Conservation (phyloP, 2,329 filamentous ascomycete species). For the Beauveria caledonica region DNA sequence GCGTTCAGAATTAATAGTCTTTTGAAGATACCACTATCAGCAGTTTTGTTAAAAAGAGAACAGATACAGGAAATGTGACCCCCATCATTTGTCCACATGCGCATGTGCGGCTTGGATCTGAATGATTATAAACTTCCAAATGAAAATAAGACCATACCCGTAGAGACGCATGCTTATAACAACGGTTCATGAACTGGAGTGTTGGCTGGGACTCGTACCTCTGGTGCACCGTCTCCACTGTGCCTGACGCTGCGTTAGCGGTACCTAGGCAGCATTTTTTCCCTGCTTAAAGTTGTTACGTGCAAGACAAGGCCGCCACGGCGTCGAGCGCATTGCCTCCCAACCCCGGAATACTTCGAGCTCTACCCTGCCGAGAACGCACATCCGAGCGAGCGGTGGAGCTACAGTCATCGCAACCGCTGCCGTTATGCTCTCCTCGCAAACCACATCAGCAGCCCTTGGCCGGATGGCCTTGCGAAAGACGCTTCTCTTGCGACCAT, state of each 20-base stretch:
- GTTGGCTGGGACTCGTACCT: neutral
- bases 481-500: neutral
- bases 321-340: neutral
- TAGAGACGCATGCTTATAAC: too few species aligned
- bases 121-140: neutral
- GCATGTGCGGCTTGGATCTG: neutral
- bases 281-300: neutral
- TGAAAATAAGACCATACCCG: neutral
- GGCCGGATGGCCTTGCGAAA: neutral
- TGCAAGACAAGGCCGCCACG: neutral
- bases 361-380: neutral
- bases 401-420: neutral
- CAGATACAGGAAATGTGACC: neutral
- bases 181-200: too few species aligned
- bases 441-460: neutral
- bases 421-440: neutral
- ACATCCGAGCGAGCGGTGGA: neutral
- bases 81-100: too few species aligned
- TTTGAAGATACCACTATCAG: constrained; percentile 5
- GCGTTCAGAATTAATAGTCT: neutral
- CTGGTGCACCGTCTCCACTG: neutral
- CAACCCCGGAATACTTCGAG: too few species aligned
- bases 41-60: neutral
- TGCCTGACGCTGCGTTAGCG: neutral
- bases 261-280: neutral